Evolutionary conservation across 2,329 filamentous ascomycete genomes (phyloP).

Genomic region (Fusarium keratoplasticum): DNA sequence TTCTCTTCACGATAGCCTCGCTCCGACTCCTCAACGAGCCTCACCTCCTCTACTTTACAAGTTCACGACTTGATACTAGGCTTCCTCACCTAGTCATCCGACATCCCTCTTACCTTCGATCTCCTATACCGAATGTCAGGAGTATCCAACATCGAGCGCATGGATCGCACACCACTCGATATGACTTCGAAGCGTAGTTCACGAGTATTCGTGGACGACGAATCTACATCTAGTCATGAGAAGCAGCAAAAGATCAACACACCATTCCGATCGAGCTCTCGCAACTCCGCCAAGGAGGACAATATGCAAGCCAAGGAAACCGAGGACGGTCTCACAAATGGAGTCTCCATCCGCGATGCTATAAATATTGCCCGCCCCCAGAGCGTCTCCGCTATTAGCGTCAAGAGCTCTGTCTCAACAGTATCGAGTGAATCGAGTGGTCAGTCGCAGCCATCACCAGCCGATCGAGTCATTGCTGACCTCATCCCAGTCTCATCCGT

Average conservation of each 20-base stretch:
- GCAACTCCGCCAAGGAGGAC: conserved; percentile 46
- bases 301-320: conserved; percentile 35
- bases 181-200: conserved; percentile 43
- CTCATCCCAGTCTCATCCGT: conserved; percentile 29
- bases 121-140: background rate
- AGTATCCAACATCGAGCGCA: background rate
- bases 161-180: conserved; percentile 12
- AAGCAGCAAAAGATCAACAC: conserved; percentile 24
- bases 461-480: conserved; percentile 13
- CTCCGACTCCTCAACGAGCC: conserved; percentile 12
- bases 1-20: conserved; percentile 30
- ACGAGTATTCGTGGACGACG: conserved; percentile 38
- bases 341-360: conserved; percentile 25
- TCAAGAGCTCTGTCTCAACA: conserved; percentile 27
- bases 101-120: background rate
- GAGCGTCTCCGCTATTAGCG: conserved; percentile 12
- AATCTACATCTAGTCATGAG: conserved; percentile 20
- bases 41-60: conserved; percentile 9
- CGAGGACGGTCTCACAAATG: conserved; percentile 40
- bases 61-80: background rate
- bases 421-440: conserved; percentile 34
- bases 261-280: conserved; percentile 46
- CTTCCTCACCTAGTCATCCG: background rate
- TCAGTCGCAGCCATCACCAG: conserved; percentile 2
- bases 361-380: conserved; percentile 31